Percentiles rank a stretch among this genome's conserved stretches.
phyloP scores from a whole-genome alignment of 139 green algal species.

The Eudorina sp. region DNA sequence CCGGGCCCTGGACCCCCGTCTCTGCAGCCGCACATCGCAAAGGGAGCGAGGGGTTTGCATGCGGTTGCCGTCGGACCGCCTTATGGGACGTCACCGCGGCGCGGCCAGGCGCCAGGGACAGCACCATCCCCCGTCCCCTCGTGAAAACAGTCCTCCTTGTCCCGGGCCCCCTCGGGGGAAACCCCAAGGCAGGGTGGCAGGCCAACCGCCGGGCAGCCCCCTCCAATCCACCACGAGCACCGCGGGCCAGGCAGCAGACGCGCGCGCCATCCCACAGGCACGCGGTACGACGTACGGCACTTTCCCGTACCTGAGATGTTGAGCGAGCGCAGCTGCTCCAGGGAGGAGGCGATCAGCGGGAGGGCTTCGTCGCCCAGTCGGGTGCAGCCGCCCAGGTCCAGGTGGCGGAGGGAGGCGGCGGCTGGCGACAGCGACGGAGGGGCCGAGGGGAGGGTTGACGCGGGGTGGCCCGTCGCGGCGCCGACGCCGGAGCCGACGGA shows the following conservation, averaged over 20 bases:
- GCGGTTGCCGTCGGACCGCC: too few species aligned
- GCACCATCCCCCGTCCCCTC: too few species aligned
- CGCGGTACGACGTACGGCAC: not conserved
- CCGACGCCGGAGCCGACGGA: not conserved
- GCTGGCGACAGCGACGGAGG: not conserved
- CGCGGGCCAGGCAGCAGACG: too few species aligned
- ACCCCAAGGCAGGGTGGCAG: too few species aligned
- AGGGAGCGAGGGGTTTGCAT: too few species aligned
- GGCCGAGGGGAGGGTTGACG: not conserved
- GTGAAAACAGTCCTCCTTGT: too few species aligned
- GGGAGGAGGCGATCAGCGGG: not conserved
- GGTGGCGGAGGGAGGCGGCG: not conserved
- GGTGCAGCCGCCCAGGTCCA: conserved; percentile 15
- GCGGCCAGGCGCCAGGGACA: too few species aligned
- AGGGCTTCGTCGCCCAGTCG: not conserved
- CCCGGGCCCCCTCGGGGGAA: too few species aligned
- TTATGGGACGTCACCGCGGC: too few species aligned
- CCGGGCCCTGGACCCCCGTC: not conserved
- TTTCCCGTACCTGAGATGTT: not conserved
- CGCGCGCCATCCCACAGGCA: too few species aligned
- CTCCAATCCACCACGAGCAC: too few species aligned
- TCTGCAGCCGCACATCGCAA: conserved; percentile 13
- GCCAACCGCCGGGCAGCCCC: too few species aligned
- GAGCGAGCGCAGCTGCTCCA: not conserved
- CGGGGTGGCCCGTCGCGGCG: not conserved